Evolutionary conservation across 108 stramenopile genomes (phyloP).

Genomic region (Cylindrotheca closterium): DNA sequence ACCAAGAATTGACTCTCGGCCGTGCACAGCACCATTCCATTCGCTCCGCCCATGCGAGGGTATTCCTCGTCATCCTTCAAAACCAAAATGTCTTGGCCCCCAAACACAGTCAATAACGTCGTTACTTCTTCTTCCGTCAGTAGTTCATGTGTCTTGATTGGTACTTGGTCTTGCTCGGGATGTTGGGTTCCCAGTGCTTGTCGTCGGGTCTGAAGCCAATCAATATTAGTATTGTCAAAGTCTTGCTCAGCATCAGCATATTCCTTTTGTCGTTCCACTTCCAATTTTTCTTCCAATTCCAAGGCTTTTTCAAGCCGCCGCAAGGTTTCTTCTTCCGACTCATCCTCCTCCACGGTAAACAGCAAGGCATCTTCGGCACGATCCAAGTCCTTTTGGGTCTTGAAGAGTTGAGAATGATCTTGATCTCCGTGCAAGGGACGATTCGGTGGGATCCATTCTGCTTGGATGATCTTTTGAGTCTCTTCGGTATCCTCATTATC

Average conservation of each 20-base stretch:
- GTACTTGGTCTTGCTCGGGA: slow-evolving; percentile 34
- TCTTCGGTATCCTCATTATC: not conserved
- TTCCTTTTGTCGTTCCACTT: slow-evolving; percentile 33
- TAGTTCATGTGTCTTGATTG: slow-evolving; percentile 49
- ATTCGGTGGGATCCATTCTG: slow-evolving; percentile 65
- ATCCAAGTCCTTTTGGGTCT: not conserved
- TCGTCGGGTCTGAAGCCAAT: slow-evolving; percentile 77
- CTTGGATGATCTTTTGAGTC: not conserved
- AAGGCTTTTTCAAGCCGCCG: slow-evolving; percentile 16
- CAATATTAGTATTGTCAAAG: slow-evolving; percentile 19
- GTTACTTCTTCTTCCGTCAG: slow-evolving; percentile 66
- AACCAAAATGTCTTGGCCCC: slow-evolving; percentile 51
- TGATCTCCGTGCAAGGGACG: slow-evolving; percentile 33
- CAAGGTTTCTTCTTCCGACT: slow-evolving; percentile 30
- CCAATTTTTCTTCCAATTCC: slow-evolving; percentile 20
- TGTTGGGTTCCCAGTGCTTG: slow-evolving; percentile 18
- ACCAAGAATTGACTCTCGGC: slow-evolving; percentile 45
- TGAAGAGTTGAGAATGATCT: slow-evolving; percentile 15
- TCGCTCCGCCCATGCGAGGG: slow-evolving; percentile 42
- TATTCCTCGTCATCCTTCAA: slow-evolving; percentile 35
- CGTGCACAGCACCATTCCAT: slow-evolving; percentile 37
- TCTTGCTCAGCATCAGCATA: slow-evolving; percentile 13
- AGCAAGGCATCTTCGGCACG: slow-evolving; percentile 8
- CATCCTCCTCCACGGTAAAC: slow-evolving; percentile 14
- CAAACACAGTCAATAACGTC: slow-evolving; percentile 47